Evolutionary conservation across 2,329 filamentous ascomycete genomes (phyloP).

Genomic region (Fusarium circinatum): DNA sequence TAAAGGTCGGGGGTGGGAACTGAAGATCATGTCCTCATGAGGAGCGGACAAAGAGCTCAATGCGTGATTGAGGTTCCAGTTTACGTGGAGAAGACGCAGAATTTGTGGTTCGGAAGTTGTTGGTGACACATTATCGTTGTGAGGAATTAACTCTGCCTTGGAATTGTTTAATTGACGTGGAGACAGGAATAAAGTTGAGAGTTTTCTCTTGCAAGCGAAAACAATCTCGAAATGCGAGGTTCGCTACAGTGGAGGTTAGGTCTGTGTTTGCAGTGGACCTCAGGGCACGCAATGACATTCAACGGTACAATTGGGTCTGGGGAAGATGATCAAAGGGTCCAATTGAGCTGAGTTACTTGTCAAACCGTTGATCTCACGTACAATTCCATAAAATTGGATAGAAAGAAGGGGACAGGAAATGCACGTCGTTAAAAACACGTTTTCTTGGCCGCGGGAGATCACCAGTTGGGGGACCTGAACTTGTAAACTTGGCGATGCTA

Average conservation of each 20-base stretch:
- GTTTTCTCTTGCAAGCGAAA: conserved; percentile 10
- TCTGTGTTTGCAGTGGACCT: not conserved
- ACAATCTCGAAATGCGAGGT: not conserved
- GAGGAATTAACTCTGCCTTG: not conserved
- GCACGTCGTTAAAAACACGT: not conserved
- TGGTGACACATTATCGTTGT: not conserved
- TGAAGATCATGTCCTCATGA: conserved; percentile 20
- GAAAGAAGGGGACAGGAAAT: not conserved
- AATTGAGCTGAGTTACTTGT: not conserved
- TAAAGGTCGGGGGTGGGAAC: conserved; percentile 1
- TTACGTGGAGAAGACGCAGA: not conserved
- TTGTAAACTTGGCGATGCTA: conserved; percentile 25
- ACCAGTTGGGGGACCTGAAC: conserved; percentile 1
- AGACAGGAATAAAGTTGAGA: not conserved
- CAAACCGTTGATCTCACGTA: not conserved
- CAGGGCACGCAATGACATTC: not conserved
- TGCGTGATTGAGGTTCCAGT: conserved; percentile 7
- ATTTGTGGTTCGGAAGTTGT: not conserved
- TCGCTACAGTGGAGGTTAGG: not conserved
- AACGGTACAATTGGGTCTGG: not conserved
- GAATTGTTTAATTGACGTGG: not conserved
- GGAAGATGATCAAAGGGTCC: not conserved
- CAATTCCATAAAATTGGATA: not conserved
- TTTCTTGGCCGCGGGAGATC: conserved; percentile 35
- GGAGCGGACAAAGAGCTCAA: conserved; percentile 13